Conservation (phyloP, 495 filamentous ascomycete genomes). For the Halenospora varia region DNA sequence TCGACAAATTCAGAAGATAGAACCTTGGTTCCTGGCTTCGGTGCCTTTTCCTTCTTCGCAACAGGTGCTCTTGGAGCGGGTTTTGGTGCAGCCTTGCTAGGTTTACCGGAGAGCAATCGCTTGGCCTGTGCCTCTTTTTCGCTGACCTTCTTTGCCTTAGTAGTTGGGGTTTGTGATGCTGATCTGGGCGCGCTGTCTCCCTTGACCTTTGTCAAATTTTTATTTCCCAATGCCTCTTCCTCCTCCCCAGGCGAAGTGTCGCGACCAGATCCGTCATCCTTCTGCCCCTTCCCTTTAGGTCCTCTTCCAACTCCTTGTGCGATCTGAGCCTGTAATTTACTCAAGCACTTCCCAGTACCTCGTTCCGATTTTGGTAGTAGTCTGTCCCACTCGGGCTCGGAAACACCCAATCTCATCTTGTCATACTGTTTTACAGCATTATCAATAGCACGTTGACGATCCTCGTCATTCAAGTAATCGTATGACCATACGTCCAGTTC, state of each 20-base stretch:
- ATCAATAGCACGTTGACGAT: slow-evolving; percentile 76
- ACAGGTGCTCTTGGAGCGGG: slow-evolving; percentile 42
- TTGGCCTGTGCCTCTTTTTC: slow-evolving; percentile 62
- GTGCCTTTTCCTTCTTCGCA: slow-evolving; percentile 44
- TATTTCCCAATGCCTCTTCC: slow-evolving; percentile 53
- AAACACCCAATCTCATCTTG: slow-evolving; percentile 64
- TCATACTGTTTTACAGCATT: slow-evolving; percentile 82
- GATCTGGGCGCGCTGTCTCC: slow-evolving; percentile 51
- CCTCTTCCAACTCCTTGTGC: slow-evolving; percentile 49
- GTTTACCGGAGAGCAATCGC: slow-evolving; percentile 50
- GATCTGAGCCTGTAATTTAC: slow-evolving; percentile 62
- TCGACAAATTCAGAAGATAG: slow-evolving; percentile 74
- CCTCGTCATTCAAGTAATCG: slow-evolving; percentile 58
- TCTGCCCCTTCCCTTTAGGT: slow-evolving; percentile 55
- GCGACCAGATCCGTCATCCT: slow-evolving; percentile 43
- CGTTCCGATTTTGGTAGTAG: slow-evolving; percentile 71
- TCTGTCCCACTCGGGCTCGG: slow-evolving; percentile 76
- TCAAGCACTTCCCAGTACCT: slow-evolving; percentile 75
- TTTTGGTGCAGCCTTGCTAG: slow-evolving; percentile 40
- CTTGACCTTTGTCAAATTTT: slow-evolving; percentile 38
- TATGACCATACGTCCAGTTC: slow-evolving; percentile 83
- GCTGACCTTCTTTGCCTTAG: slow-evolving; percentile 52
- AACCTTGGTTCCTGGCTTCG: slow-evolving; percentile 47
- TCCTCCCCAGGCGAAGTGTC: slow-evolving; percentile 32
- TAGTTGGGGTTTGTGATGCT: slow-evolving; percentile 41